Percentiles rank a stretch among this genome's conserved stretches.
phyloP scores from a whole-genome alignment of 148 eudicot genomes.

The Euryodendron excelsum region DNA sequence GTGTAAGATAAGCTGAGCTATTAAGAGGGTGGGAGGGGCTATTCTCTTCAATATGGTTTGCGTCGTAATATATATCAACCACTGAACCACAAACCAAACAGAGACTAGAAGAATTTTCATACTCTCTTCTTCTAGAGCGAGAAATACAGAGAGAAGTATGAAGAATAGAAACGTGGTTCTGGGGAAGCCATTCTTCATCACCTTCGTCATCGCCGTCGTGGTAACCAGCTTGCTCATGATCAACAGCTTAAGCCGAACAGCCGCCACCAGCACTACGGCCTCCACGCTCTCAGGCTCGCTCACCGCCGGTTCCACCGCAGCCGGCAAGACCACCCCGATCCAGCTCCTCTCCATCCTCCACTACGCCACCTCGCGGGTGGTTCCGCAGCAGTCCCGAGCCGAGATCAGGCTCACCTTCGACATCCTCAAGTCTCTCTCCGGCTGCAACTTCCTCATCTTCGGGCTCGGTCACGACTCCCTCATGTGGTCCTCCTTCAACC shows the following conservation, averaged over 20 bases:
- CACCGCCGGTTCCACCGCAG: background rate
- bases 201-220: background rate
- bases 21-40: too few species aligned
- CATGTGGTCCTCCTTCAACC: constrained; percentile 61
- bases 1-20: too few species aligned
- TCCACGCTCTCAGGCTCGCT: constrained; percentile 3
- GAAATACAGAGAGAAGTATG: background rate
- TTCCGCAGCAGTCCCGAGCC: constrained; percentile 38
- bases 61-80: too few species aligned
- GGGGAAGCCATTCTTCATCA: constrained; percentile 8
- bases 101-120: too few species aligned
- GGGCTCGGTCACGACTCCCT: constrained; percentile 60
- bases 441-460: constrained; percentile 52
- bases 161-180: constrained; percentile 1
- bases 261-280: constrained; percentile 12
- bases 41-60: too few species aligned
- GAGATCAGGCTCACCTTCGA: constrained; percentile 49
- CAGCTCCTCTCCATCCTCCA: constrained; percentile 51
- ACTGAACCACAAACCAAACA: background rate
- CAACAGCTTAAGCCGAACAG: constrained; percentile 14
- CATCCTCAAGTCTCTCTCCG: constrained; percentile 27
- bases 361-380: constrained; percentile 45
- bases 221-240: constrained; percentile 14
- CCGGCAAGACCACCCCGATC: constrained; percentile 23
- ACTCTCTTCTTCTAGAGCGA: background rate